Evolutionary conservation across 306 rosid genomes (phyloP), one percentile per base, ranked within the genome.

Genomic region (Parietaria judaica): DNA sequence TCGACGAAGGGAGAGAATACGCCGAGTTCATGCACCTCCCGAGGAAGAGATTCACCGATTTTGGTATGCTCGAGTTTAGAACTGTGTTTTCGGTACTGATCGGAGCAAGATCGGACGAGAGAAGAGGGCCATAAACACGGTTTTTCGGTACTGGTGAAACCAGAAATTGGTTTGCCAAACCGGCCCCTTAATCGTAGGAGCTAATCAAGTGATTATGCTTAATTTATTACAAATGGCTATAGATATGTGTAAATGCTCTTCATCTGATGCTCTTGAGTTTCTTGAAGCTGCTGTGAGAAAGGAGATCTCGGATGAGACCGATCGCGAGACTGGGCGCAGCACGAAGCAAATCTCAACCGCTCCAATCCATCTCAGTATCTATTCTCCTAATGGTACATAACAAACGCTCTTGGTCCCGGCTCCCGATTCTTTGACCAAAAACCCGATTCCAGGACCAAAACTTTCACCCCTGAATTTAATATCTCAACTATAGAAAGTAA

Each of bases 21-120:
- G 97, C 89, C 4, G 97, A 89, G 57, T 89, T 89, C 67, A 86
- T 89, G 95, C 97, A 89, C 72, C 87, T 73, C 53, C 92, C 95
- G 36, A 75, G 77, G 77, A 86, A 84, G 75, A 86, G 55, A 51
- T 89, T 86, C 74, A 63, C 86, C 17, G 97, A 89, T 69, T 89
- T 89, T 61, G 87, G 97, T 84, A 84, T 14, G 8, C 9, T 3
- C 9, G 3, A 41, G 45, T 41, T 41, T 8, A 41, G 3, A 41
- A 41, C 45, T 41, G 6, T 41, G 9, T 41, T 41, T 1, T 1
- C 2, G 31, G 31, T 23, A 23, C 31, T 23, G 31, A 23, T 23
- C 31, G 31, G 31, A 23, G 31, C 31, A 23, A n/a, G n/a, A n/a
- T n/a, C n/a, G n/a, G n/a, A n/a, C n/a, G n/a, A n/a, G n/a, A n/a